Evolutionary conservation across 345 rosid genomes (phyloP).

Genomic region (Diplotaxis tenuifolia): DNA sequence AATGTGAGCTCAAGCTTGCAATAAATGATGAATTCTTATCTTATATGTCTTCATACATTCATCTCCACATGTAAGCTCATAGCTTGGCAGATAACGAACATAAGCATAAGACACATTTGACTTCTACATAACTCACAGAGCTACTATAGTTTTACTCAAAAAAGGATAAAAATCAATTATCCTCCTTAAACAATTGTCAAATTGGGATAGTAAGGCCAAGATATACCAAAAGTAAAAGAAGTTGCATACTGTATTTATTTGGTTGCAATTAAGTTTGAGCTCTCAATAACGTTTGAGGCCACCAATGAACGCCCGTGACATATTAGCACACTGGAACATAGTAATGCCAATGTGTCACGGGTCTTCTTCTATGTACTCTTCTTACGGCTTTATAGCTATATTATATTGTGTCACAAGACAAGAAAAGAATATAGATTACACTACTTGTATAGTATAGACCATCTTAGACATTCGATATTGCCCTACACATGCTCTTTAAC

Average conservation of each 20-base stretch:
- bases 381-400: no score
- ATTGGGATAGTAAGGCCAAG: constrained; percentile 25
- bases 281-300: not conserved
- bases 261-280: not conserved
- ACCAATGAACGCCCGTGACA: not conserved
- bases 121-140: constrained; percentile 13
- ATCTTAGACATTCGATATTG: not conserved
- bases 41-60: no score
- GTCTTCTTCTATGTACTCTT: not conserved
- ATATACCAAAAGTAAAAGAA: constrained; percentile 15
- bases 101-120: not conserved
- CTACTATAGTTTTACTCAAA: not conserved
- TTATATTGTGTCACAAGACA: no score
- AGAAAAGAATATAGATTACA: no score
- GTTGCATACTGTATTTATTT: not conserved
- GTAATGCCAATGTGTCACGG: not conserved
- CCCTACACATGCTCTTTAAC: constrained; percentile 16
- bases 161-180: no score
- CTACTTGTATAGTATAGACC: not conserved
- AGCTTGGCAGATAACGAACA: not conserved
- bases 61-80: no score
- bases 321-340: not conserved
- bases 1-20: no score
- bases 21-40: no score
- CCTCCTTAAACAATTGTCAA: not conserved